Evolutionary conservation across 2,329 filamentous ascomycete genomes (phyloP), one percentile per base, ranked within the genome.

Genomic region (Aureobasidium sp.): DNA sequence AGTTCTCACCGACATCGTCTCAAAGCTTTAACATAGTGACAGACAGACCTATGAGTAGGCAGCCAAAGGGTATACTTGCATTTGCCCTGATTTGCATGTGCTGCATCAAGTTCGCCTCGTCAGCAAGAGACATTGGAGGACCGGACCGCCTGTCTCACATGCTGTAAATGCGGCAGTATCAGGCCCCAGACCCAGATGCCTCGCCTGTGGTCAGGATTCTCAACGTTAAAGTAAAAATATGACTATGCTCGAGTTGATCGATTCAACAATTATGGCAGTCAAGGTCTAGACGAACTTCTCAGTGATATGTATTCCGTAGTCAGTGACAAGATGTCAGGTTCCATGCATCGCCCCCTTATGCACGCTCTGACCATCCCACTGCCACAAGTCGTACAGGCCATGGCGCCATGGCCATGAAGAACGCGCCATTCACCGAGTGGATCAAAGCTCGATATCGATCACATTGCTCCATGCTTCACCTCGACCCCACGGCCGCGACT

Each of bases 341-440:
- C 39, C 12, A 44, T 34, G 29, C n/a, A 27, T 45, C 39, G 27
- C 39, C 53, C 37, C 53, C 48, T 51, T 56, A 45, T 36, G 39
- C 29, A 56, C 53, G 53, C 53, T 29, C 25, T 56, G 53, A 45
- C 53, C 53, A 41, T 22, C 11, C 36, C 53, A 56, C 53, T 45
- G 53, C 53, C 39, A 36, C 51, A 55, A 37, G 39, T 56, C 53
- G 53, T 56, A 36, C 53, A 56, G 41, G 45, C 20, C 53, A 45
- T 36, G 27, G 53, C 53, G 53, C 53, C 53, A 56, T 45, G 53
- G 22, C 53, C 53, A 34, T 45, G 36, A 36, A 36, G 49, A 56
- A 45, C 53, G 53, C 53, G 53, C 53, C 53, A 56, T 36, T 12
- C 39, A 56, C 15, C 51, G 36, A 14, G 39, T 36, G 39, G 53